Evolutionary conservation across 495 filamentous ascomycete species (phyloP).

Genomic region (Bacidia rubella): DNA sequence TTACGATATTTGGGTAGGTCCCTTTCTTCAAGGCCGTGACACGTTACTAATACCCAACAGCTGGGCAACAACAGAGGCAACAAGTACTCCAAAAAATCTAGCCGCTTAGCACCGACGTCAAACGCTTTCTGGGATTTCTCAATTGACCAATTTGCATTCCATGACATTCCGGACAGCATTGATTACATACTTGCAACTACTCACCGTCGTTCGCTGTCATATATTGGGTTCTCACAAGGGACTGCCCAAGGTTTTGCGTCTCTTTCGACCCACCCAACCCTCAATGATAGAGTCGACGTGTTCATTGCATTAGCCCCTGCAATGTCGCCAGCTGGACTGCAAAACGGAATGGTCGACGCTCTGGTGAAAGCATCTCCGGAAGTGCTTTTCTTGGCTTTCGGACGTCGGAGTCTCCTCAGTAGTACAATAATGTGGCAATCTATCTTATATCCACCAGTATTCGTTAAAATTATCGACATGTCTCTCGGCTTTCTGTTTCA

Average conservation of each 20-base stretch:
- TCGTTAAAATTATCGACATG: slow-evolving; percentile 75
- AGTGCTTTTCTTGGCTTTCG: slow-evolving; percentile 86
- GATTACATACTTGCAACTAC: slow-evolving; percentile 81
- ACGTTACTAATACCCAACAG: slow-evolving; percentile 23
- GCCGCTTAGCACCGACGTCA: slow-evolving; percentile 55
- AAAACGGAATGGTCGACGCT: slow-evolving; percentile 77
- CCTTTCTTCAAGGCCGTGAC: neutral
- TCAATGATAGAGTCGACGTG: slow-evolving; percentile 89
- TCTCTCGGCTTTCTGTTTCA: slow-evolving; percentile 72
- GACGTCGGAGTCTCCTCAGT: slow-evolving; percentile 81
- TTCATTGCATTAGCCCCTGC: slow-evolving; percentile 96
- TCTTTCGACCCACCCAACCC: slow-evolving; percentile 78
- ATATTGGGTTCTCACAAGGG: slow-evolving; percentile 93
- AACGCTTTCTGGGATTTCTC: slow-evolving; percentile 90
- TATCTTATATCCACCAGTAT: slow-evolving; percentile 88
- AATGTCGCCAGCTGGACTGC: slow-evolving; percentile 87
- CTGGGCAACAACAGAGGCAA: slow-evolving; percentile 95
- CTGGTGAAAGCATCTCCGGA: slow-evolving; percentile 89
- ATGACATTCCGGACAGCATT: slow-evolving; percentile 93
- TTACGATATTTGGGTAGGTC: slow-evolving; percentile 86
- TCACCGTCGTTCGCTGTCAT: slow-evolving; percentile 70
- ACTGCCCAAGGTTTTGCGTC: slow-evolving; percentile 94
- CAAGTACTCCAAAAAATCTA: slow-evolving; percentile 94
- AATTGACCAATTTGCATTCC: slow-evolving; percentile 94
- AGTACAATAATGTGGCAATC: slow-evolving; percentile 96